Evolutionary conservation across 139 green algal genomes (phyloP).

Genomic region (Penium margaritaceum): DNA sequence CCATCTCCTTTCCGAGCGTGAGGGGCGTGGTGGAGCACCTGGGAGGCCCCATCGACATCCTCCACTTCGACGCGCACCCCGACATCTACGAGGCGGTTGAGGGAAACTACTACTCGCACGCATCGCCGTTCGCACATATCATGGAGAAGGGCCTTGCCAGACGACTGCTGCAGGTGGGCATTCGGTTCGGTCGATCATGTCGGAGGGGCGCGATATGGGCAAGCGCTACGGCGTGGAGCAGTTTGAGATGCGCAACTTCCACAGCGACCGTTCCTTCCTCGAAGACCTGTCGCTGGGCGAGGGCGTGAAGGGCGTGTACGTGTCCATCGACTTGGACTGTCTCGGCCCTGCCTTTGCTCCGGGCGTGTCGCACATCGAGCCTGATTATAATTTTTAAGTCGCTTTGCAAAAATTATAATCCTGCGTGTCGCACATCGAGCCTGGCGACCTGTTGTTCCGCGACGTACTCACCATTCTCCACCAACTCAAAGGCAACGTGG

Average conservation of each 20-base stretch:
- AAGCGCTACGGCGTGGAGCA: slow-evolving; percentile 33
- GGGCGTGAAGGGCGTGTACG: slow-evolving; percentile 36
- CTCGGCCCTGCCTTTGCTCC: slow-evolving; percentile 36
- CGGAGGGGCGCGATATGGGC: slow-evolving; percentile 30
- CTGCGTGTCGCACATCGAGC: slow-evolving; percentile 39
- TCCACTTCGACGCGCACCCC: slow-evolving; percentile 42
- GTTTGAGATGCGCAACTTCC: slow-evolving; percentile 41
- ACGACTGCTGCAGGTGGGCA: slow-evolving; percentile 29
- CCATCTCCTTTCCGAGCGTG: slow-evolving; percentile 27
- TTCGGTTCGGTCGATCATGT: slow-evolving; percentile 26
- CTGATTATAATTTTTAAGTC: background rate
- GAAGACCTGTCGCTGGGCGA: slow-evolving; percentile 40
- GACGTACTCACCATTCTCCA: slow-evolving; percentile 45
- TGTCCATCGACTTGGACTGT: slow-evolving; percentile 41
- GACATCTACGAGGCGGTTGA: slow-evolving; percentile 44
- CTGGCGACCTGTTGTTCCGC: slow-evolving; percentile 23
- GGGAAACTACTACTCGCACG: slow-evolving; percentile 39
- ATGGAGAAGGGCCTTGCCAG: slow-evolving; percentile 30
- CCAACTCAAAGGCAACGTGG: slow-evolving; percentile 36
- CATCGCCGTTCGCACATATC: slow-evolving; percentile 35
- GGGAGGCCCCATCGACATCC: slow-evolving; percentile 35
- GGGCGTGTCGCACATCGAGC: slow-evolving; percentile 40
- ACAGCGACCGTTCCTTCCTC: slow-evolving; percentile 18
- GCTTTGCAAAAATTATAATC: background rate
- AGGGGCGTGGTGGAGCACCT: slow-evolving; percentile 28